Percentiles rank a stretch among this genome's conserved stretches.
phyloP scores from a whole-genome alignment of 768 basidiomycete genomes.

The Tylopilus subfusipes region DNA sequence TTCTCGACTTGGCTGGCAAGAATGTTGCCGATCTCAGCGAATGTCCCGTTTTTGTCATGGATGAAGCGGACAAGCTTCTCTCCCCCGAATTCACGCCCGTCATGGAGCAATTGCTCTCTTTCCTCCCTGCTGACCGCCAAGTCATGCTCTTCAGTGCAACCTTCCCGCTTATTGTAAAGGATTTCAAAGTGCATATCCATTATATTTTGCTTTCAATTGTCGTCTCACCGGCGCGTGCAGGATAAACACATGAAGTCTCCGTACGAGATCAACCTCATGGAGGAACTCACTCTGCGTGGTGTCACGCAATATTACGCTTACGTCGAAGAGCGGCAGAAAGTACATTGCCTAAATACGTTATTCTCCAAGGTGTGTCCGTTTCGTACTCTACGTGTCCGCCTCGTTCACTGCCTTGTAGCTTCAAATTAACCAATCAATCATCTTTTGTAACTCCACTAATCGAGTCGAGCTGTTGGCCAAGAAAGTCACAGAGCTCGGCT shows the following conservation, averaged over 20 bases:
- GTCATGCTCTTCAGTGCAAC: constrained; percentile 99
- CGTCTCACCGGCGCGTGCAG: constrained; percentile 38
- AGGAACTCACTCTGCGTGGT: constrained; percentile 96
- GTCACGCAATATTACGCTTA: constrained; percentile 99
- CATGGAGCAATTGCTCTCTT: constrained; percentile 91
- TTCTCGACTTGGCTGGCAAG: constrained; percentile 92
- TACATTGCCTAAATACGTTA: constrained; percentile 98
- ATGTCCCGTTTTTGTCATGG: constrained; percentile 98
- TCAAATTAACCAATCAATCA: constrained; percentile 99
- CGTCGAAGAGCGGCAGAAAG: constrained; percentile 98
- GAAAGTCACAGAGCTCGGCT: constrained; percentile 98
- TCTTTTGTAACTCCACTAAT: constrained; percentile 99
- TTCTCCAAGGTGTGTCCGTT: constrained; percentile 79
- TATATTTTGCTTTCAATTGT: not conserved
- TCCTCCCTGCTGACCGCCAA: constrained; percentile 81
- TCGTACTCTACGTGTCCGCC: not conserved
- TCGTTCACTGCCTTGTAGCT: constrained; percentile 49
- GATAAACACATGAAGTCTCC: constrained; percentile 96
- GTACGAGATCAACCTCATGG: constrained; percentile 99
- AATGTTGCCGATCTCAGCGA: constrained; percentile 89
- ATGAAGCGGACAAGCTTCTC: constrained; percentile 97
- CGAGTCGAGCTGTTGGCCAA: constrained; percentile 98
- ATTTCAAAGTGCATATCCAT: constrained; percentile 75
- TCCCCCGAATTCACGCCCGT: constrained; percentile 98
- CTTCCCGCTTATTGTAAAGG: constrained; percentile 98